Conservation (phyloP, 306 rosid species). For the Dryas alaskensis region DNA sequence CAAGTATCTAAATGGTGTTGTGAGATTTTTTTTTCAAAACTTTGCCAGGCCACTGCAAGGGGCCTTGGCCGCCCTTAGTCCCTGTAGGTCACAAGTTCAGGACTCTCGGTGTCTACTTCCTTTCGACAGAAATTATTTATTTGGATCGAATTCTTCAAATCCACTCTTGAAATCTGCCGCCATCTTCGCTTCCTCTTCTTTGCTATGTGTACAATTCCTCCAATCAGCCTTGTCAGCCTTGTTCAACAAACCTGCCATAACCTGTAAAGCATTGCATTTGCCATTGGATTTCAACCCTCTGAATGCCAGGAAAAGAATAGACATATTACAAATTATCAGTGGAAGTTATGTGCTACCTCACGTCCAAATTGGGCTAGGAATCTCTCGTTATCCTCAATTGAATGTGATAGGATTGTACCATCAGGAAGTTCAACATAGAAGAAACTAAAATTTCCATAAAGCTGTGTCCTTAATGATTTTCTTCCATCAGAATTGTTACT, state of each 20-base stretch:
- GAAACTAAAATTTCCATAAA: slow-evolving; percentile 59
- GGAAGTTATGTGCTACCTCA: slow-evolving; percentile 49
- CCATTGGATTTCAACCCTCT: slow-evolving; percentile 9
- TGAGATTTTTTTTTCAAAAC: too few species aligned
- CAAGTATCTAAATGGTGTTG: too few species aligned
- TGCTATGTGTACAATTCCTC: slow-evolving; percentile 66
- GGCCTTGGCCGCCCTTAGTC: too few species aligned
- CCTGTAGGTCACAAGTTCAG: not conserved
- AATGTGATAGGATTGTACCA: slow-evolving; percentile 60
- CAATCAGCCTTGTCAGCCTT: slow-evolving; percentile 90
- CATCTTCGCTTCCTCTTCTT: slow-evolving; percentile 79
- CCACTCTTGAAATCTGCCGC: slow-evolving; percentile 60
- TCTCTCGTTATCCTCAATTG: slow-evolving; percentile 62
- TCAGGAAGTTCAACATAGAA: slow-evolving; percentile 85
- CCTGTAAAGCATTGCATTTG: slow-evolving; percentile 48
- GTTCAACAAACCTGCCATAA: slow-evolving; percentile 85
- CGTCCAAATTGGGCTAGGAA: slow-evolving; percentile 97
- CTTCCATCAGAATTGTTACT: slow-evolving; percentile 64
- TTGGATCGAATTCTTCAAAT: slow-evolving; percentile 82
- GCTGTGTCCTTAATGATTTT: slow-evolving; percentile 61
- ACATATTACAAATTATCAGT: not conserved
- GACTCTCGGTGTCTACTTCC: not conserved
- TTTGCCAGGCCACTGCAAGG: too few species aligned
- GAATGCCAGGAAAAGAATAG: not conserved
- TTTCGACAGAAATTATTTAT: slow-evolving; percentile 31